Conservation (phyloP, 73 alveolate genomes). For the Blepharisma stoltei region DNA sequence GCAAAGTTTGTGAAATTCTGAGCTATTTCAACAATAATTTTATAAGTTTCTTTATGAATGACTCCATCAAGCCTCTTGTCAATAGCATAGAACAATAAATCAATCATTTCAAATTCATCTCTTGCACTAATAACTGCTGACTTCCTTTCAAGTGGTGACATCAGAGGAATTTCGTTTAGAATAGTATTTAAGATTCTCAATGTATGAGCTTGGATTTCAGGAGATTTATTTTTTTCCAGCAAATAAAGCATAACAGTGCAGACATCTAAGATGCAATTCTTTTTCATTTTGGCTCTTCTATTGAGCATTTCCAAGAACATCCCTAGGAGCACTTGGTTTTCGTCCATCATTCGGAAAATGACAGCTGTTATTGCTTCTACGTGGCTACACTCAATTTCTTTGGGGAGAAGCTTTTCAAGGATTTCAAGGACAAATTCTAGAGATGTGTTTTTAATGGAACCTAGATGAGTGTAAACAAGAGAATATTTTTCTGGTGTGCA, state of each 20-base stretch:
- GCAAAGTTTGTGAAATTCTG: not conserved
- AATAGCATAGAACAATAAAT: not conserved
- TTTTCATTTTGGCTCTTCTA: not conserved
- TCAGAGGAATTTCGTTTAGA: too few species aligned
- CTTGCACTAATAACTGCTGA: not conserved
- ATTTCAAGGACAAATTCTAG: not conserved
- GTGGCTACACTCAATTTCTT: not conserved
- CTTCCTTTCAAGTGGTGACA: not conserved
- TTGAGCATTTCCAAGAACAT: constrained; percentile 1
- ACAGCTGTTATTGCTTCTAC: not conserved
- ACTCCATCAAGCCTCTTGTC: not conserved
- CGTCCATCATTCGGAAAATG: not conserved
- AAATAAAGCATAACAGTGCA: not conserved
- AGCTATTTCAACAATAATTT: not conserved
- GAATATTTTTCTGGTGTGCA: not conserved
- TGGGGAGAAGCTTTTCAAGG: not conserved
- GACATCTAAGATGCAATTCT: not conserved
- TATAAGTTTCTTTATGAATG: not conserved
- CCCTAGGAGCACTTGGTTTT: not conserved
- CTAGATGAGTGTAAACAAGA: not conserved
- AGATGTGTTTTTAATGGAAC: not conserved
- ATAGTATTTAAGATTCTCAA: not conserved
- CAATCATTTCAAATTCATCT: constrained; percentile 8
- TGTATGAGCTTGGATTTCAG: not conserved
- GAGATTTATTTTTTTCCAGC: not conserved